Evolutionary conservation across 2,329 filamentous ascomycete species (phyloP).

Genomic region (Beauveria asiatica): DNA sequence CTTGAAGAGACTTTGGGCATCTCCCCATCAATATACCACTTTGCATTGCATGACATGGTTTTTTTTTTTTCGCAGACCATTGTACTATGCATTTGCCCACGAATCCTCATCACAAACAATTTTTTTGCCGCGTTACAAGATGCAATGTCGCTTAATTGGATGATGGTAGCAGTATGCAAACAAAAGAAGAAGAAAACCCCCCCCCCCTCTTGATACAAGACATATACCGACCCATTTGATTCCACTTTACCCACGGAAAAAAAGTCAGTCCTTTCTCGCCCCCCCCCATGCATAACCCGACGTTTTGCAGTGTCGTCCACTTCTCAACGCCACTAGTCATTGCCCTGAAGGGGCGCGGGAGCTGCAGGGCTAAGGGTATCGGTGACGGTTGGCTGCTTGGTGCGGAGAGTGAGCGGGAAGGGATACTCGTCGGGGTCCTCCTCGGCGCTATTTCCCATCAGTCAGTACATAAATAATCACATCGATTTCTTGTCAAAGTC

Average conservation of each 20-base stretch:
- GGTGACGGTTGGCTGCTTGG: conserved; percentile 34
- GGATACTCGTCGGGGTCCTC: conserved; percentile 75
- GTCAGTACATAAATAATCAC: neutral
- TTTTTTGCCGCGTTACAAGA: neutral
- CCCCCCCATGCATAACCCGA: neutral
- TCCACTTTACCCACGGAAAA: neutral
- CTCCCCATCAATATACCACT: too few relatives aligned
- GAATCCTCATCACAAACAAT: too few relatives aligned
- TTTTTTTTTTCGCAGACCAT: too few relatives aligned
- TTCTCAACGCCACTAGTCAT: neutral
- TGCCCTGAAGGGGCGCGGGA: neutral
- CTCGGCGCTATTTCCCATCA: conserved; percentile 58
- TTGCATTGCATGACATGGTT: too few relatives aligned
- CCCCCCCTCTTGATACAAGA: conserved; percentile 8
- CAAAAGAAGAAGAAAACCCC: neutral
- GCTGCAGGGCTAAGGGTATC: neutral
- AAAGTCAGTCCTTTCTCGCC: neutral
- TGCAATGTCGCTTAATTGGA: conserved; percentile 9
- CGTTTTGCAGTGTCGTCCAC: neutral
- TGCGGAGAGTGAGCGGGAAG: conserved; percentile 49
- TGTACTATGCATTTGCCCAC: too few relatives aligned
- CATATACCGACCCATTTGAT: neutral
- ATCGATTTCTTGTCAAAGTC: neutral
- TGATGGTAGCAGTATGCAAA: neutral
- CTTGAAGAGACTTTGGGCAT: too few relatives aligned